Percentiles rank a stretch among this genome's conserved stretches.
phyloP scores from a whole-genome alignment of 352 stramenopile genomes.

The Blastocystis sp. region DNA sequence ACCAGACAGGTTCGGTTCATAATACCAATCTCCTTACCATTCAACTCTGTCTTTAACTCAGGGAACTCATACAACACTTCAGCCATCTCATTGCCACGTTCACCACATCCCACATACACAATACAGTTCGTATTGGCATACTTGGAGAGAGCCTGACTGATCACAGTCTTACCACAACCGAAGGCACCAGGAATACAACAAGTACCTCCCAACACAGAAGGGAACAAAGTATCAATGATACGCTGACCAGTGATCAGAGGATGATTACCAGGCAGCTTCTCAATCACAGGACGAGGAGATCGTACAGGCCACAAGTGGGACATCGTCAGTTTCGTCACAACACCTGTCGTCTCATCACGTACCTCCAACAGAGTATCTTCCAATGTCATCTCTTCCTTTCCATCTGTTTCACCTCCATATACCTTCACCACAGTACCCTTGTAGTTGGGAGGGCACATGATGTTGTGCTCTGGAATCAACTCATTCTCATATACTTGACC shows the following conservation, averaged over 20 bases:
- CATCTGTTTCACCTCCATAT: slow-evolving; percentile 86
- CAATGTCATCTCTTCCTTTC: slow-evolving; percentile 88
- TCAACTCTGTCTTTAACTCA: slow-evolving; percentile 95
- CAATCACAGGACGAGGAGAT: slow-evolving; percentile 87
- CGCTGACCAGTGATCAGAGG: slow-evolving; percentile 93
- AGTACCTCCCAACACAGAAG: slow-evolving; percentile 93
- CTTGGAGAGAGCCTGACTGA: slow-evolving; percentile 97
- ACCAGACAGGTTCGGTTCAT: slow-evolving; percentile 99
- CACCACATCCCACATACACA: slow-evolving; percentile 96
- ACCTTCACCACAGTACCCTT: slow-evolving; percentile 97
- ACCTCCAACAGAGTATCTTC: slow-evolving; percentile 96
- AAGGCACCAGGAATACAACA: slow-evolving; percentile 96
- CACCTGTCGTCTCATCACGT: slow-evolving; percentile 84
- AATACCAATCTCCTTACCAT: slow-evolving; percentile 92
- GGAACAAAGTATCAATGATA: slow-evolving; percentile 97
- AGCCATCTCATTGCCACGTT: slow-evolving; percentile 98
- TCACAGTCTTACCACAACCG: slow-evolving; percentile 98
- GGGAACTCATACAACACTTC: slow-evolving; percentile 87
- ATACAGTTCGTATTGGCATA: slow-evolving; percentile 97
- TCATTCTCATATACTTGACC: slow-evolving; percentile 96
- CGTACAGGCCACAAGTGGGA: slow-evolving; percentile 95
- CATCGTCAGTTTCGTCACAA: slow-evolving; percentile 74
- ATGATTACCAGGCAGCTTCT: slow-evolving; percentile 93
- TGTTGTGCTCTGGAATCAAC: slow-evolving; percentile 93
- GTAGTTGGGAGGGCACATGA: slow-evolving; percentile 96